Evolutionary conservation across 2,329 filamentous ascomycete species (phyloP).

Genomic region (Calonectria pteridis): DNA sequence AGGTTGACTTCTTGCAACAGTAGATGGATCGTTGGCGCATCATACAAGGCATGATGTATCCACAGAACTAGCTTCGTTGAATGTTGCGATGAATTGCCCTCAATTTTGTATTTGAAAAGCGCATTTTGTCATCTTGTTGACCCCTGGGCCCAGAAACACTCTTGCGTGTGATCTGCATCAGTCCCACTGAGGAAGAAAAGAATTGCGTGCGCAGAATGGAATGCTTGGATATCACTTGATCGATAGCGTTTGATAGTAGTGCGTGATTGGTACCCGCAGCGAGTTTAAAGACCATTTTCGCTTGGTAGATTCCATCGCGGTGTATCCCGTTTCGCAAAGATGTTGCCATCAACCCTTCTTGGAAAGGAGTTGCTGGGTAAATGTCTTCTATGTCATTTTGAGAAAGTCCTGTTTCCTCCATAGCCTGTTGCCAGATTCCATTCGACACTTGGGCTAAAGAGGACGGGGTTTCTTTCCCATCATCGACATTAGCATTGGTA

Average conservation of each 20-base stretch:
- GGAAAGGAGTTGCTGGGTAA: not conserved
- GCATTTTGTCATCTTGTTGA: not conserved
- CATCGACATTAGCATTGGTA: not conserved
- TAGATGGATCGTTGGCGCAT: not conserved
- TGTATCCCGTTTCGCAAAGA: not conserved
- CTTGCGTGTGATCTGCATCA: not conserved
- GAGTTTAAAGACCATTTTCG: not conserved
- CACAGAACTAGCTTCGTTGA: not conserved
- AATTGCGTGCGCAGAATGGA: not conserved
- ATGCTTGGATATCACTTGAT: not conserved
- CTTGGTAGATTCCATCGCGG: not conserved
- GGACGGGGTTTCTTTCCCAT: not conserved
- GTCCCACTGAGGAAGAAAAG: not conserved
- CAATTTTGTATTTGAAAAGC: not conserved
- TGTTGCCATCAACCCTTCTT: not conserved
- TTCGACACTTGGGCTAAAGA: not conserved
- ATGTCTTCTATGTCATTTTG: not conserved
- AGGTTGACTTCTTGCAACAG: not conserved
- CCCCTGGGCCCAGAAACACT: too few species aligned
- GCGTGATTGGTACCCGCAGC: not conserved
- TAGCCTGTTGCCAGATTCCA: not conserved
- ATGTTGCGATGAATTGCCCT: not conserved
- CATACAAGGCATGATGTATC: not conserved
- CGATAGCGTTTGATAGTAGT: not conserved
- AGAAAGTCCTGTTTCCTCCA: not conserved